Evolutionary conservation across 495 filamentous ascomycete species (phyloP).

Genomic region (Hypoxylon intermedium): DNA sequence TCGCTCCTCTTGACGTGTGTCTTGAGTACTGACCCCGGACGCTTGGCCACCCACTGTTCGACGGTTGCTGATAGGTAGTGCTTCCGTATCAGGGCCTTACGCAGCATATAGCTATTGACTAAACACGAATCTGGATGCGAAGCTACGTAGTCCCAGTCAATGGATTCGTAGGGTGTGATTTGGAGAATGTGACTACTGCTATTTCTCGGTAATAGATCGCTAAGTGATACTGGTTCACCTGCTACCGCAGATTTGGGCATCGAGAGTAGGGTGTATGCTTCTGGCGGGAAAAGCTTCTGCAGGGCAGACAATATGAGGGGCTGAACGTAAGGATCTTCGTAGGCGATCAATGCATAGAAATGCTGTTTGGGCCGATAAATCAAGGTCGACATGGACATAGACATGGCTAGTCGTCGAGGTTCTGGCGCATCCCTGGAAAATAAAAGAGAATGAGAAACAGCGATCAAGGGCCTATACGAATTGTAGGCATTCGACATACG

Average conservation of each 20-base stretch:
- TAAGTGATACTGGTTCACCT: conserved; percentile 43
- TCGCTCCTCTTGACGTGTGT: conserved; percentile 75
- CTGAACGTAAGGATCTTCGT: conserved; percentile 86
- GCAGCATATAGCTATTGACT: conserved; percentile 86
- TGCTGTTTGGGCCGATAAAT: conserved; percentile 40
- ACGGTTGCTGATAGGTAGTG: conserved; percentile 87
- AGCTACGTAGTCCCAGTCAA: conserved; percentile 79
- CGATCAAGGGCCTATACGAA: conserved; percentile 1
- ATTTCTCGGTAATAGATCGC: conserved; percentile 41
- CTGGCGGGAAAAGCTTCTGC: conserved; percentile 61
- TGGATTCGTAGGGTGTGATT: conserved; percentile 82
- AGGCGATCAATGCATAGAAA: conserved; percentile 81
- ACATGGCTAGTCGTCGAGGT: conserved; percentile 17
- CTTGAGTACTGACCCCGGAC: conserved; percentile 72
- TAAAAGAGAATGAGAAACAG: conserved; percentile 33
- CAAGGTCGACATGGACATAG: conserved; percentile 33
- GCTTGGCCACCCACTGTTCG: conserved; percentile 78
- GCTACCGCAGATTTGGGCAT: conserved; percentile 21
- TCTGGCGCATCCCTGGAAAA: conserved; percentile 31
- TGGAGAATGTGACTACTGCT: conserved; percentile 67
- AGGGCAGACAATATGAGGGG: conserved; percentile 79
- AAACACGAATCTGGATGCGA: conserved; percentile 65
- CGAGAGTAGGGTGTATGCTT: conserved; percentile 43
- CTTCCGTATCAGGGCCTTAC: conserved; percentile 96
- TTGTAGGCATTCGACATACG: conserved; percentile 20